These are phyloP conservation scores for Raphanus hybrid DNA, from an alignment of 441 rosid genomes.

Conservation along the genomic window DNA sequence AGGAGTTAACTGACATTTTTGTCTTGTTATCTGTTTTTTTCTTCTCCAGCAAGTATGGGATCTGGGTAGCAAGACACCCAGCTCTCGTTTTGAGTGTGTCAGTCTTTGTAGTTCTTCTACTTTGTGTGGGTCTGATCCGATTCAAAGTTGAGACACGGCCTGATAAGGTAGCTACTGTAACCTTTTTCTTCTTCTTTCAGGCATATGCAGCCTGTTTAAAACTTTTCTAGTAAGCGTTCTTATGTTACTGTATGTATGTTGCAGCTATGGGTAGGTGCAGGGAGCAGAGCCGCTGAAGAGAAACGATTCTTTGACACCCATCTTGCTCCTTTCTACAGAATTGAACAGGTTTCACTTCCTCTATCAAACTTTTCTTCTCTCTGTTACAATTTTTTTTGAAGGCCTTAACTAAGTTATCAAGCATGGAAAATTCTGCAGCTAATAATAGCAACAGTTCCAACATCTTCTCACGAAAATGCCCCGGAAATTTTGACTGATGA, in stretches of 20 bases:
- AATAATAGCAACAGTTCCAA: conserved; percentile 82
- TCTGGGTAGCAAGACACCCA: conserved; percentile 95
- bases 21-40: conserved; percentile 40
- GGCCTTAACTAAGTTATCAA: not conserved
- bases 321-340: conserved; percentile 96
- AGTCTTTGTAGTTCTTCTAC: conserved; percentile 72
- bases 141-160: conserved; percentile 99
- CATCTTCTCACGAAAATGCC: conserved; percentile 49
- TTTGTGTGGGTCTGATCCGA: conserved; percentile 85
- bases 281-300: conserved; percentile 95
- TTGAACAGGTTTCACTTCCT: conserved; percentile 75
- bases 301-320: conserved; percentile 88
- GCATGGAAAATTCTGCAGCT: conserved; percentile 55
- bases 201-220: not conserved
- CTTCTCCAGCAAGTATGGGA: conserved; percentile 79
- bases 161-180: conserved; percentile 69
- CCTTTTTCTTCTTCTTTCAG: not conserved
- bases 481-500: conserved; percentile 86
- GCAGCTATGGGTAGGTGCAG: conserved; percentile 99
- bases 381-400: not conserved
- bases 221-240: not conserved
- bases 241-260: conserved; percentile 30
- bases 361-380: conserved; percentile 5
- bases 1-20: conserved; percentile 30
- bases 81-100: conserved; percentile 69